These are phyloP conservation scores for Hyaloperonospora brassicae DNA, from an alignment of 352 stramenopile species.

Conservation along the genomic window DNA sequence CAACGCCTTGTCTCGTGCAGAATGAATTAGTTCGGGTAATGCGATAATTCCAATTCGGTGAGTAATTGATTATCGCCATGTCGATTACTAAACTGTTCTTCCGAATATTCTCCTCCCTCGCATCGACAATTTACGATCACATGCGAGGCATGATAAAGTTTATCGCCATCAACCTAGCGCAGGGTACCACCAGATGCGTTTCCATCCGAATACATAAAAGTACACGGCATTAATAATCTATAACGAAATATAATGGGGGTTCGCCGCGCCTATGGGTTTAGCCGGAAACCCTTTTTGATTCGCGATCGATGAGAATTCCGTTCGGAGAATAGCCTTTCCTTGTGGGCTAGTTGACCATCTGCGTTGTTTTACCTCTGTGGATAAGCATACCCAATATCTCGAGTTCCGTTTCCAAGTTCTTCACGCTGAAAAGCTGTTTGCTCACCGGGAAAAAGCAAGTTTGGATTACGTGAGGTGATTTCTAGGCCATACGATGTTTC, in stretches of 20 bases:
- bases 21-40: background rate
- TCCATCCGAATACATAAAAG: background rate
- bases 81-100: background rate
- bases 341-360: conserved; percentile 30
- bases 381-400: conserved; percentile 18
- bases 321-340: conserved; percentile 23
- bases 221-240: conserved; percentile 3
- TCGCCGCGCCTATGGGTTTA: conserved; percentile 29
- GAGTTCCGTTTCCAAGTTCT: conserved; percentile 20
- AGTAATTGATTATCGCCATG: background rate
- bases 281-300: conserved; percentile 25
- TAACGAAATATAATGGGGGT: conserved; percentile 30
- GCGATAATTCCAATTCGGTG: background rate
- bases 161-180: conserved; percentile 16
- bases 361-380: conserved; percentile 11
- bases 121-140: conserved; percentile 4
- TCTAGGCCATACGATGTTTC: conserved; percentile 19
- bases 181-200: conserved; percentile 25
- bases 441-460: conserved; percentile 18
- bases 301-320: conserved; percentile 18
- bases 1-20: background rate
- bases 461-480: conserved; percentile 13
- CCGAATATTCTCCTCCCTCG: background rate
- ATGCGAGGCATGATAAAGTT: conserved; percentile 8
- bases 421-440: conserved; percentile 16